Conservation (phyloP, 805 yeast species). For the Pichia kluyveri region DNA sequence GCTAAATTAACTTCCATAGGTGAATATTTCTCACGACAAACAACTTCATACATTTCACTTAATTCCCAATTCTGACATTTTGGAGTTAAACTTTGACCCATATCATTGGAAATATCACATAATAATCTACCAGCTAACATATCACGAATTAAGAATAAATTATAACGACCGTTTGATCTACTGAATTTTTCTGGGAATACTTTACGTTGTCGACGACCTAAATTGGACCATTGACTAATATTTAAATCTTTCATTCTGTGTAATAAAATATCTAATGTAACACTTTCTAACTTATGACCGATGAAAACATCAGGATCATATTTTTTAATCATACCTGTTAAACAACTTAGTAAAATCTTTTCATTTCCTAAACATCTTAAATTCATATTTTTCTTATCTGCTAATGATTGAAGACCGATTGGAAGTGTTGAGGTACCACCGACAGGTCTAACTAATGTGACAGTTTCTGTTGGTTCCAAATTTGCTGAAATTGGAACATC, state of each 20-base stretch:
- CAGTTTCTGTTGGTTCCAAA: conserved; percentile 46
- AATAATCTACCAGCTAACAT: conserved; percentile 77
- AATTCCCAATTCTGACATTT: conserved; percentile 94
- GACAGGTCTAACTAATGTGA: conserved; percentile 76
- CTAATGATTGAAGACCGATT: conserved; percentile 59
- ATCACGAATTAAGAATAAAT: conserved; percentile 45
- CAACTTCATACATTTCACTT: conserved; percentile 80
- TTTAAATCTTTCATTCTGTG: conserved; percentile 72
- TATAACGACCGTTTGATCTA: conserved; percentile 40
- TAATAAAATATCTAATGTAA: conserved; percentile 69
- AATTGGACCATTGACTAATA: conserved; percentile 66
- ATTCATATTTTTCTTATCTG: conserved; percentile 42
- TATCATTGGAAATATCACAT: conserved; percentile 89
- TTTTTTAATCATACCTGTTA: conserved; percentile 58
- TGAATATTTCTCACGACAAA: conserved; percentile 53
- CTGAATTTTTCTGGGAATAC: conserved; percentile 73
- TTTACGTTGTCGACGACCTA: conserved; percentile 76
- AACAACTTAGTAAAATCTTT: conserved; percentile 60
- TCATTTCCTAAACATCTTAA: conserved; percentile 64
- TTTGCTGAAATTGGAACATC: conserved; percentile 66
- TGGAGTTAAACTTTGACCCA: conserved; percentile 86
- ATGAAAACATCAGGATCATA: conserved; percentile 87
- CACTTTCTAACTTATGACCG: conserved; percentile 79
- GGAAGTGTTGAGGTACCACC: conserved; percentile 58
- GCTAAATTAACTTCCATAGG: conserved; percentile 69